Evolutionary conservation across 2,329 filamentous ascomycete genomes (phyloP).

Genomic region (Leptosphaerulina australis): DNA sequence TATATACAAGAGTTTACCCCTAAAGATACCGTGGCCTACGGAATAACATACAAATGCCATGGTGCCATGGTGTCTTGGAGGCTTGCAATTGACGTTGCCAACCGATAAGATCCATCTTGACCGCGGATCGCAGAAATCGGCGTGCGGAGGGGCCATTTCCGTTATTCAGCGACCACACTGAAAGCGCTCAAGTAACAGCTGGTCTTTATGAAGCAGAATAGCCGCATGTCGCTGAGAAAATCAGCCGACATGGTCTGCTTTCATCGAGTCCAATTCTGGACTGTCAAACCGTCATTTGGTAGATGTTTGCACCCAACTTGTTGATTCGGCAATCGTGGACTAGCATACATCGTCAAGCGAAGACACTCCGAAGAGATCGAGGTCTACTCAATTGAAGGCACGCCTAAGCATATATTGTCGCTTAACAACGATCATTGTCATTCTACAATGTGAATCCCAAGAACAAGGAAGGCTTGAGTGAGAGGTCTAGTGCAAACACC

Average conservation of each 20-base stretch:
- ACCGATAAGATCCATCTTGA: background rate
- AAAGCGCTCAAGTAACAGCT: background rate
- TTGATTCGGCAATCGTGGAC: background rate
- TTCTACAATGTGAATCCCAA: background rate
- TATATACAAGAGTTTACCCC: slow-evolving; percentile 1
- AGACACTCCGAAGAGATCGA: background rate
- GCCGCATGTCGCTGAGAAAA: background rate
- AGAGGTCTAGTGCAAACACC: background rate
- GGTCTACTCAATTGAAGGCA: background rate
- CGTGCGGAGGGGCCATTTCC: background rate
- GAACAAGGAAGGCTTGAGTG: background rate
- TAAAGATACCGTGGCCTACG: slow-evolving; percentile 10
- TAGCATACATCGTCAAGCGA: background rate
- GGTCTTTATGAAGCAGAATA: background rate
- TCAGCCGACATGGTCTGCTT: background rate
- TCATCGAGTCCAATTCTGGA: too few relatives aligned
- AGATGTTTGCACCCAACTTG: background rate
- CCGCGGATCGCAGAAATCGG: slow-evolving; percentile 1
- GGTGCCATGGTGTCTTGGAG: slow-evolving; percentile 19
- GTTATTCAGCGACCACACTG: background rate
- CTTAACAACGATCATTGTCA: background rate
- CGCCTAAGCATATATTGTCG: background rate
- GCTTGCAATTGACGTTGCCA: slow-evolving; percentile 18
- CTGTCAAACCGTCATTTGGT: background rate
- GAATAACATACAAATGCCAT: slow-evolving; percentile 22